Evolutionary conservation across 352 stramenopile genomes (phyloP).

Genomic region (Phytopythium oedochilum): DNA sequence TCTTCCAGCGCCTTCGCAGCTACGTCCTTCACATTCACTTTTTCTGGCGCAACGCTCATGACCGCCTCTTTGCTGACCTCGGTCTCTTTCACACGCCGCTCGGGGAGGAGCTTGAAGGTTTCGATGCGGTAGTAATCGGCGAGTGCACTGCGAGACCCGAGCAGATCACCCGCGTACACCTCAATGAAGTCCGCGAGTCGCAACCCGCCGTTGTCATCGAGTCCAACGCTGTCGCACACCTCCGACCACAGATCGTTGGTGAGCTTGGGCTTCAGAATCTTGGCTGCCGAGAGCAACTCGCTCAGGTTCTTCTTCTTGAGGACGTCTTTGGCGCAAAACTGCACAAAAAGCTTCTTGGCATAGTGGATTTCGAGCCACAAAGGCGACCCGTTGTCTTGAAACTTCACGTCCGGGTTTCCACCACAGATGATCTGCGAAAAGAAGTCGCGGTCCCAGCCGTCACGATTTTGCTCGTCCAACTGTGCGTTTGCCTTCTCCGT

Average conservation of each 20-base stretch:
- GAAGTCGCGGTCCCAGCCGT: slow-evolving; percentile 28
- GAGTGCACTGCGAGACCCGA: slow-evolving; percentile 37
- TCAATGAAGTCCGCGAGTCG: slow-evolving; percentile 31
- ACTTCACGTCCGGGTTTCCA: slow-evolving; percentile 18
- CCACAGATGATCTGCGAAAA: slow-evolving; percentile 40
- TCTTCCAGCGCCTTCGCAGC: slow-evolving; percentile 35
- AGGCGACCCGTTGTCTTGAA: slow-evolving; percentile 31
- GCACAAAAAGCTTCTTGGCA: slow-evolving; percentile 38
- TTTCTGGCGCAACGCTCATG: slow-evolving; percentile 39
- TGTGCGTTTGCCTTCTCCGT: slow-evolving; percentile 17
- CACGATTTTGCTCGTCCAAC: slow-evolving; percentile 11
- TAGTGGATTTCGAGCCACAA: slow-evolving; percentile 52
- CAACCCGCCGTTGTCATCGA: slow-evolving; percentile 30
- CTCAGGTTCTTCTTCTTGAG: slow-evolving; percentile 39
- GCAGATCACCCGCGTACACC: slow-evolving; percentile 27
- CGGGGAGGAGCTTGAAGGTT: slow-evolving; percentile 47
- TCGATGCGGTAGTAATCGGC: slow-evolving; percentile 55
- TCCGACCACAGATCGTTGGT: slow-evolving; percentile 32
- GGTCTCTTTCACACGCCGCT: slow-evolving; percentile 18
- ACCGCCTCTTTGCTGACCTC: slow-evolving; percentile 39
- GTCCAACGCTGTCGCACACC: slow-evolving; percentile 31
- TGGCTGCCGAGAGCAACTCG: slow-evolving; percentile 32
- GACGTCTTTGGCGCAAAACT: slow-evolving; percentile 28
- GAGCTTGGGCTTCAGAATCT: slow-evolving; percentile 34
- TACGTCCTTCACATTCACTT: slow-evolving; percentile 42